Base-by-base conservation (phyloP, 2,329 filamentous ascomycete species). In the Lasiodiplodia sp. region DNA sequence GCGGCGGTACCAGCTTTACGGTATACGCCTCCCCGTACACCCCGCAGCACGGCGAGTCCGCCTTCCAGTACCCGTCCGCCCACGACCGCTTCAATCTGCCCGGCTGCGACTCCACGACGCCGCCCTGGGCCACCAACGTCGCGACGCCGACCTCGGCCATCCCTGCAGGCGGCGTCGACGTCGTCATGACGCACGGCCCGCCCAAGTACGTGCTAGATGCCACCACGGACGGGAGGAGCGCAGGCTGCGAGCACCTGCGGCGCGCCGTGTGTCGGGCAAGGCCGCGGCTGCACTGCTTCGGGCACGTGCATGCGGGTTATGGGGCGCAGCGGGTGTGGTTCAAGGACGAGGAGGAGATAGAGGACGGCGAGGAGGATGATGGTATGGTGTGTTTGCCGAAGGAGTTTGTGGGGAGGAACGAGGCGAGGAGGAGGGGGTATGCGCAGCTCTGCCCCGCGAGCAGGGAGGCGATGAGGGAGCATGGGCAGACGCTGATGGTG, bases 141-240 rank as follows among this genome's bases (percentile, higher is more conserved):
- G 44, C 47, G 2, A 62, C 47, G 2, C 3, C 34, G 16, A 2
- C 23, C 8, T 73, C 70, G 3, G 79, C 78, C 66, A 78, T 72
- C n/a, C 72, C 72, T 7, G 78, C 4, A 28, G 28, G 77, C 34
- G 82, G 83, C 14, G 18, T 86, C 8, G 87, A 90, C 74, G 80
- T 90, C 5, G 79, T 89, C 71, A 82, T 90, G 73, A 90, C 88
- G 0, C 88, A 90, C 72, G 88, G 87, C 0, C 88, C 88, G 2
- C 87, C 88, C 0, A 74, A 78, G 28, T 81, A 80, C 0, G 75
- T 86, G 3, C 76, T 88, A 2, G 88, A 90, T 71, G 69, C 71
- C 18, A 79, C 78, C 1, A 56, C 34, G 1, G 72, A 72, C 1
- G 31, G 47, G 1, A 23, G 6, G 2, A 49, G 53, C 3, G 87